Conservation (phyloP, 768 basidiomycete genomes). For the Kwoniella heveanensis region DNA sequence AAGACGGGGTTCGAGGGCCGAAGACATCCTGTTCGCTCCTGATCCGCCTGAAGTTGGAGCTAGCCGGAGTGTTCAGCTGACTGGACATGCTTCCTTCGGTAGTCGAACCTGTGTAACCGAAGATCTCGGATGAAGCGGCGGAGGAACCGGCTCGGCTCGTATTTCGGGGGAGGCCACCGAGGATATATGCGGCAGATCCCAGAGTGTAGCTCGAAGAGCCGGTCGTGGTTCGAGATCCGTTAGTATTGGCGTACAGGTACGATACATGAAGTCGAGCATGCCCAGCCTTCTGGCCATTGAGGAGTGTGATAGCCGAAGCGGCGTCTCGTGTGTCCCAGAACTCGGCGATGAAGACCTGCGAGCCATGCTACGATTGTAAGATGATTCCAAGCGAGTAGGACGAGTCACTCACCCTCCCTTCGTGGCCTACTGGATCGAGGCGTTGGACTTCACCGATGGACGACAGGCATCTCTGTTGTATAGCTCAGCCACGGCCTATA, state of each 20-base stretch:
- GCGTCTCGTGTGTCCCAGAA: constrained; percentile 44
- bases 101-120: constrained; percentile 5
- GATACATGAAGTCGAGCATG: constrained; percentile 17
- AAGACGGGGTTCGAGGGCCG: constrained; percentile 9
- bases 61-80: constrained; percentile 14
- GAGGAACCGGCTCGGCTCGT: not conserved
- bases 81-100: constrained; percentile 2
- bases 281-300: constrained; percentile 21
- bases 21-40: constrained; percentile 18
- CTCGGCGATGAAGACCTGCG: constrained; percentile 38
- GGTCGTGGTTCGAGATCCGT: not conserved
- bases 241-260: constrained; percentile 4
- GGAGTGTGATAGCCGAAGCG: constrained; percentile 23
- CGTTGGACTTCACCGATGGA: constrained; percentile 30
- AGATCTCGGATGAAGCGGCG: constrained; percentile 16
- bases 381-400: not conserved
- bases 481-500: not conserved
- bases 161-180: not conserved
- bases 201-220: constrained; percentile 17
- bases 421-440: constrained; percentile 24
- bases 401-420: constrained; percentile 28
- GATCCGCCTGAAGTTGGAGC: constrained; percentile 9
- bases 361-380: not conserved
- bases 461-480: constrained; percentile 4
- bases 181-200: constrained; percentile 21